Percentiles rank a stretch among this genome's conserved stretches.
Conservation (phyloP, 768 basidiomycete species). For the Podaxis sp. region DNA sequence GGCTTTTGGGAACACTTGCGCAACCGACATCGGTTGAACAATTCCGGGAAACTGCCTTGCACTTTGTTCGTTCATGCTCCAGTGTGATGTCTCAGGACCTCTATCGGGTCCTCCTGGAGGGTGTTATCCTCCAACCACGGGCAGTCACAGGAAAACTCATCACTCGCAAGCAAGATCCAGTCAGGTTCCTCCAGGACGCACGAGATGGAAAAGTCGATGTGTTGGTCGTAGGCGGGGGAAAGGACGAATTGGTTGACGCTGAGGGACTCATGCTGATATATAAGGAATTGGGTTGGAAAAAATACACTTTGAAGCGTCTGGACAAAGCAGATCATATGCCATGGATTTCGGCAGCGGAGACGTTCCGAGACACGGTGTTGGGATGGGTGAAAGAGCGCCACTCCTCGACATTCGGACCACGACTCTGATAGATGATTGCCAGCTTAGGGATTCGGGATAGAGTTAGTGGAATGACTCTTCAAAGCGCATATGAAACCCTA, state of each 20-base stretch:
- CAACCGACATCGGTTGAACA: conserved; percentile 23
- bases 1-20: conserved; percentile 20
- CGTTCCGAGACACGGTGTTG: conserved; percentile 25
- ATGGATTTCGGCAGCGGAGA: conserved; percentile 25
- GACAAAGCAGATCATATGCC: conserved; percentile 30
- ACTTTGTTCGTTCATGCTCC: conserved; percentile 22
- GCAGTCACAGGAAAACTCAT: conserved; percentile 22
- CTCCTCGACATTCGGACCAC: not conserved
- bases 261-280: conserved; percentile 22
- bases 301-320: conserved; percentile 22
- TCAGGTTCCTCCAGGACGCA: conserved; percentile 24
- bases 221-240: conserved; percentile 25
- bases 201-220: conserved; percentile 25
- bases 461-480: not conserved
- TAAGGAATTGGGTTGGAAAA: conserved; percentile 26
- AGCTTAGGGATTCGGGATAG: not conserved
- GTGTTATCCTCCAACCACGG: conserved; percentile 27
- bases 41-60: conserved; percentile 24
- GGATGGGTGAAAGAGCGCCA: conserved; percentile 19
- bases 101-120: conserved; percentile 23
- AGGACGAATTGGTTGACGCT: conserved; percentile 25
- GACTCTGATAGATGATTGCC: not conserved
- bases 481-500: too few species aligned
- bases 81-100: conserved; percentile 17
- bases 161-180: conserved; percentile 25